phyloP scores from a whole-genome alignment of 352 stramenopile genomes.

The Pythium phragmiticola region DNA sequence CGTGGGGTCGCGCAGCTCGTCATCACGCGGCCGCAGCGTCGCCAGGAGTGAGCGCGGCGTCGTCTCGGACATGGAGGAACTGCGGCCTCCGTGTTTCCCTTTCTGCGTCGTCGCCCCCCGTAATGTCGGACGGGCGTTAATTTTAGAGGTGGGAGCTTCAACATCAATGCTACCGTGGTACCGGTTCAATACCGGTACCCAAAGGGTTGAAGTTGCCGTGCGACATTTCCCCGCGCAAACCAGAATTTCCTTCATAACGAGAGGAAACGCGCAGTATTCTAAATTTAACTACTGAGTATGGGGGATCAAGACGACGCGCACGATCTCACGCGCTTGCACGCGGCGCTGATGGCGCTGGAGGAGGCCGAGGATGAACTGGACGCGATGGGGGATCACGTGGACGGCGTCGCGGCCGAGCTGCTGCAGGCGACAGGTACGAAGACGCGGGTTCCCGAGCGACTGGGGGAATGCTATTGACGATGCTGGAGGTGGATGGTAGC shows the following conservation, averaged over 20 bases:
- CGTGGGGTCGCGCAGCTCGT: slow-evolving; percentile 58
- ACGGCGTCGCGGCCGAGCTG: slow-evolving; percentile 5
- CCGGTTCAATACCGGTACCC: not conserved
- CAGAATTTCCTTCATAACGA: not conserved
- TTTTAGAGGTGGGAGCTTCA: slow-evolving; percentile 4
- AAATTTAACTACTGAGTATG: not conserved
- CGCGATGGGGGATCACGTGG: slow-evolving; percentile 3
- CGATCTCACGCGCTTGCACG: slow-evolving; percentile 9
- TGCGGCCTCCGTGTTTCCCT: not conserved
- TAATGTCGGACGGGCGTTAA: not conserved
- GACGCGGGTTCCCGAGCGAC: not conserved
- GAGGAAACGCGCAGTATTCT: not conserved
- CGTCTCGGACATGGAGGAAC: not conserved
- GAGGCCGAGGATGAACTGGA: not conserved
- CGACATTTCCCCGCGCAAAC: slow-evolving; percentile 1
- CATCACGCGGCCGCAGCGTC: not conserved
- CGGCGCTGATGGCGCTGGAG: slow-evolving; percentile 12
- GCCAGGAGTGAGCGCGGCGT: slow-evolving; percentile 14
- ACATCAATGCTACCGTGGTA: not conserved
- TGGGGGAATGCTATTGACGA: not conserved
- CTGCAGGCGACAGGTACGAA: slow-evolving; percentile 8
- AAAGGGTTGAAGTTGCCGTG: slow-evolving; percentile 17
- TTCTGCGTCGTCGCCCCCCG: not conserved
- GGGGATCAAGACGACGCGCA: not conserved
- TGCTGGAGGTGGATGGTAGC: not conserved